These are phyloP conservation scores for Paramarasmius palmivorus DNA, from an alignment of 1,284 basidiomycete genomes.

Conservation along the genomic window DNA sequence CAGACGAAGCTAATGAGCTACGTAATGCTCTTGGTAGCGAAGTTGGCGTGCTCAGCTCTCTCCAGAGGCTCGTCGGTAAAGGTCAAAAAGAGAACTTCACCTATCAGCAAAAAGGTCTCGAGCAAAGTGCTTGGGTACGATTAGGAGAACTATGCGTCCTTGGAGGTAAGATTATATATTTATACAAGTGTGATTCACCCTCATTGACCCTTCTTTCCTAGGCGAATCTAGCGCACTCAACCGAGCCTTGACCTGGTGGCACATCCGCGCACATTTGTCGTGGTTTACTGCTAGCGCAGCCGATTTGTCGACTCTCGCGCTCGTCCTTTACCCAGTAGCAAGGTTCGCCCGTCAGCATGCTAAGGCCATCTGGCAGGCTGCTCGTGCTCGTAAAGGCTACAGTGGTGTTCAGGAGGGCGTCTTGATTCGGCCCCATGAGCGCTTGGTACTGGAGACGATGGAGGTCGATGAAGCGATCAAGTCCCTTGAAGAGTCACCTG, in stretches of 20 bases:
- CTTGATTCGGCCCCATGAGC: slow-evolving; percentile 47
- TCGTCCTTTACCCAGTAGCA: slow-evolving; percentile 45
- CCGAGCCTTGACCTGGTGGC: slow-evolving; percentile 51
- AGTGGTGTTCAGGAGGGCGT: slow-evolving; percentile 12
- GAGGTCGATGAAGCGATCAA: slow-evolving; percentile 48
- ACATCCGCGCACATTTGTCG: slow-evolving; percentile 44
- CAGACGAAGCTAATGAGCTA: slow-evolving; percentile 38
- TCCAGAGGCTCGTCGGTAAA: slow-evolving; percentile 28
- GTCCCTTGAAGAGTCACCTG: slow-evolving; percentile 27
- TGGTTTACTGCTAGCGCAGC: slow-evolving; percentile 38
- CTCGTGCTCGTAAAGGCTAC: slow-evolving; percentile 18
- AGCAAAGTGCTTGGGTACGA: slow-evolving; percentile 53
- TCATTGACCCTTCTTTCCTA: slow-evolving; percentile 19
- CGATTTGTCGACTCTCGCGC: slow-evolving; percentile 58
- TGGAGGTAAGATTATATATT: slow-evolving; percentile 30
- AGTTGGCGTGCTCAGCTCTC: slow-evolving; percentile 38
- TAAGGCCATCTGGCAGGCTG: slow-evolving; percentile 43
- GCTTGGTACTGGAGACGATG: slow-evolving; percentile 53
- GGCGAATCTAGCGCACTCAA: slow-evolving; percentile 39
- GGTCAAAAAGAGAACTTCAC: slow-evolving; percentile 23
- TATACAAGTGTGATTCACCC: slow-evolving; percentile 11
- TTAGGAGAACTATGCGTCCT: slow-evolving; percentile 53
- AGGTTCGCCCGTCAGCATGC: slow-evolving; percentile 31
- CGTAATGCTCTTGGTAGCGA: slow-evolving; percentile 42
- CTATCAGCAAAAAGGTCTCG: slow-evolving; percentile 43